Conservation (phyloP, 257 asterid genomes). For the Solanum pennellii region DNA sequence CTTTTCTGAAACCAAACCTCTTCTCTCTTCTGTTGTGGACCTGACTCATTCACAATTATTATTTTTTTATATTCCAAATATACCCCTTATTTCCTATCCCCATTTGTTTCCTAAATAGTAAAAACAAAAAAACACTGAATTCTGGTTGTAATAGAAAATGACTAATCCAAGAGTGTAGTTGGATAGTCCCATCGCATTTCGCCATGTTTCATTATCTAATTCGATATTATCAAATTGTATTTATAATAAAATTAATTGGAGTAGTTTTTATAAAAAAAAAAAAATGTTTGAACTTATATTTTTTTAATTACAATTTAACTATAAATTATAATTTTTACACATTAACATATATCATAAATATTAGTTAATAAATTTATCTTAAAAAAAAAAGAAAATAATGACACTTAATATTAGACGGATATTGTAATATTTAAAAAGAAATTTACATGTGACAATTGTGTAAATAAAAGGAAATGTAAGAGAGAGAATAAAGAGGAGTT, state of each 20-base stretch:
- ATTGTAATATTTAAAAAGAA: background rate
- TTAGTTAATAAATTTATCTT: no score
- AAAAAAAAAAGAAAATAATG: no score
- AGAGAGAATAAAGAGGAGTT: background rate
- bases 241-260: no score
- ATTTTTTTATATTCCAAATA: background rate
- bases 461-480: background rate
- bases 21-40: constrained; percentile 30
- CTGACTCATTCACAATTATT: background rate
- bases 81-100: background rate
- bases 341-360: no score
- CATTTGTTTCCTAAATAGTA: no score
- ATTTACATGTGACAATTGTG: background rate
- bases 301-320: no score
- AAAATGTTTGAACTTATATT: background rate
- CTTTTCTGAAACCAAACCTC: constrained; percentile 53
- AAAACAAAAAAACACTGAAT: background rate
- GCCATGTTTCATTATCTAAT: background rate
- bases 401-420: no score
- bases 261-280: background rate
- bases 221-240: background rate
- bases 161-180: background rate
- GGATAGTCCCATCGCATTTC: background rate
- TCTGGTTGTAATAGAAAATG: background rate
- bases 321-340: no score